Percentiles rank a stretch among this genome's conserved stretches.
Conservation (phyloP, 2,329 filamentous ascomycete species). For the Aspergillus nomiae region DNA sequence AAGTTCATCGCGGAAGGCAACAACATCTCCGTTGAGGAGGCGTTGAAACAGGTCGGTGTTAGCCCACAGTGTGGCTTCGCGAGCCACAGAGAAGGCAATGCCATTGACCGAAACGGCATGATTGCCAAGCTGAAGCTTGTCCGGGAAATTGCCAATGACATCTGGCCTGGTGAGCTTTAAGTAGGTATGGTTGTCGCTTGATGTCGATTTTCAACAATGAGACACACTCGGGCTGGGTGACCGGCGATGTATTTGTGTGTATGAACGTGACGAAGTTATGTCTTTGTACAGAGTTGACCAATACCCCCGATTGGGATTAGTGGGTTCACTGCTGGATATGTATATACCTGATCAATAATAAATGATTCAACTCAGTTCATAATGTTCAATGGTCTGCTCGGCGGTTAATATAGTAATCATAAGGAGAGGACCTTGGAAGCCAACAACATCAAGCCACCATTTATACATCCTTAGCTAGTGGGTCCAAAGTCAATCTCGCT, state of each 20-base stretch:
- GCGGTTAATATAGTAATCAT: neutral
- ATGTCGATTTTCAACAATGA: slow-evolving; percentile 18
- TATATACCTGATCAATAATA: neutral
- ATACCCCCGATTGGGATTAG: neutral
- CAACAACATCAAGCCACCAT: neutral
- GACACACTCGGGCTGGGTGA: neutral
- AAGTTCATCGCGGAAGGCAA: slow-evolving; percentile 70
- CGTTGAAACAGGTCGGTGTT: slow-evolving; percentile 67
- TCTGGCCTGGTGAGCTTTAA: slow-evolving; percentile 64
- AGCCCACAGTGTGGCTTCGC: slow-evolving; percentile 76
- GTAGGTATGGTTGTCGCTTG: neutral
- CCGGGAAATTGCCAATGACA: slow-evolving; percentile 69
- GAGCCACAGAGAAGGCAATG: slow-evolving; percentile 73
- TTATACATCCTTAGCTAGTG: neutral
- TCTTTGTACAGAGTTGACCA: neutral
- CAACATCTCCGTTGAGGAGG: slow-evolving; percentile 65
- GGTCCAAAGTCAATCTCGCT: neutral
- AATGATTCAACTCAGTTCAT: neutral
- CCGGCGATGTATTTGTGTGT: neutral
- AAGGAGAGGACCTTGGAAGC: neutral
- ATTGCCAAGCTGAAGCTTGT: slow-evolving; percentile 72
- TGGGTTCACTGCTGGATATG: neutral
- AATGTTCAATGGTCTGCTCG: neutral
- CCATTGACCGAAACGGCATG: slow-evolving; percentile 69
- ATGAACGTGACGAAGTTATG: neutral